Evolutionary conservation across 441 rosid species (phyloP).

Genomic region (Theobroma grandiflorum): DNA sequence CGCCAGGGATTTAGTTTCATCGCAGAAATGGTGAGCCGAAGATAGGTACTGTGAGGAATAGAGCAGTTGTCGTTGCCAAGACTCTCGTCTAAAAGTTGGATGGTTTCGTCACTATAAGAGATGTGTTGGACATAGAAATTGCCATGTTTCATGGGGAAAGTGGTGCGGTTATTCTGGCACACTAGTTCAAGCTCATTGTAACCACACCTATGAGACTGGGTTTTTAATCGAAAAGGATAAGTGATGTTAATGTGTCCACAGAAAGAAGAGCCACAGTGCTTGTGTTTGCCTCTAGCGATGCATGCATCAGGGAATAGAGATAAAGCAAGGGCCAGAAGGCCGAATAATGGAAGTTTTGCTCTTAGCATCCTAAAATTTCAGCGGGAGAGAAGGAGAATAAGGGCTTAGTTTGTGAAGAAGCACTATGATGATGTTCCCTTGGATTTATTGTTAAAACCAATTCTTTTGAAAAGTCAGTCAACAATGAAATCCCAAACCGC

Average conservation of each 20-base stretch:
- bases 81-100: too few species aligned
- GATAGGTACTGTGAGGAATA: too few species aligned
- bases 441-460: too few species aligned
- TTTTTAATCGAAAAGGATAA: constrained; percentile 19
- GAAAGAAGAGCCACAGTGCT: background rate
- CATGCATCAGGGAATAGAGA: background rate
- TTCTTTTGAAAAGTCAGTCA: too few species aligned
- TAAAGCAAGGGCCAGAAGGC: background rate
- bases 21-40: too few species aligned
- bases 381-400: too few species aligned
- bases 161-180: background rate
- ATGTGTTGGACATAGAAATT: background rate
- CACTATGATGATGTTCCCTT: too few species aligned
- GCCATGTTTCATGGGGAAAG: background rate
- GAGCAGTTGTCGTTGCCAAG: too few species aligned
- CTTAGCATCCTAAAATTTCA: background rate
- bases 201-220: background rate
- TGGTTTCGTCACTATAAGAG: background rate
- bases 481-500: too few species aligned
- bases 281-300: background rate
- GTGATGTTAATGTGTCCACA: constrained; percentile 4
- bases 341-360: background rate
- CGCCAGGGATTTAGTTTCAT: too few species aligned
- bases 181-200: background rate
- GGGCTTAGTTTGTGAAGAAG: too few species aligned